A percentile compares a stretch with the other conserved stretches of the same genome.
Evolutionary conservation across 2,329 filamentous ascomycete genomes (phyloP).

Genomic region (Polychaeton citri): DNA sequence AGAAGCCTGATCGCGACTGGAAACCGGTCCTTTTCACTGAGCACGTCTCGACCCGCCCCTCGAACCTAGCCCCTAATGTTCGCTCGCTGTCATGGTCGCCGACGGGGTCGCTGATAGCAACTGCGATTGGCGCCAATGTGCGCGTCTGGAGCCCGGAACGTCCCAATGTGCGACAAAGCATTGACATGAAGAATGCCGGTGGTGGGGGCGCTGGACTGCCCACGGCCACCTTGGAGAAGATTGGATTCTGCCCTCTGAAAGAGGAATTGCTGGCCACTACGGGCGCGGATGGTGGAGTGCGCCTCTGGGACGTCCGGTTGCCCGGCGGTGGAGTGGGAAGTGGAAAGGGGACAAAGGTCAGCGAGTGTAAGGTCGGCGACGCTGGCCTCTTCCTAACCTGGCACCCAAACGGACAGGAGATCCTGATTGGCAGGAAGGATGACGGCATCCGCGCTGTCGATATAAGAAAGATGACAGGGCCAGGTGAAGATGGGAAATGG

Average conservation of each 20-base stretch:
- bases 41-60: background rate
- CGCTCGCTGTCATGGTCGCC: constrained; percentile 67
- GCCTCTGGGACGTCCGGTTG: constrained; percentile 64
- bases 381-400: constrained; percentile 49
- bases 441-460: constrained; percentile 21
- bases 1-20: background rate
- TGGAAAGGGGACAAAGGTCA: constrained; percentile 21
- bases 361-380: constrained; percentile 41
- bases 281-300: constrained; percentile 58
- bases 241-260: constrained; percentile 64
- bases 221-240: constrained; percentile 53
- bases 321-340: constrained; percentile 33
- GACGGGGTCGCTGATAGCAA: constrained; percentile 68
- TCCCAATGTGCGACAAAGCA: constrained; percentile 58
- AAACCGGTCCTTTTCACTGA: background rate
- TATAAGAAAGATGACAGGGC: constrained; percentile 9
- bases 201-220: constrained; percentile 34
- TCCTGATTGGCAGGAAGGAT: constrained; percentile 64
- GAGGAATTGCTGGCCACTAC: constrained; percentile 67
- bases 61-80: constrained; percentile 17
- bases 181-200: constrained; percentile 46
- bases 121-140: constrained; percentile 57
- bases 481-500: constrained; percentile 2
- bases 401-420: constrained; percentile 55
- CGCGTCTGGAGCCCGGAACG: constrained; percentile 75